Base-by-base conservation (phyloP, 768 basidiomycete species). In the Boletus speciosus region DNA sequence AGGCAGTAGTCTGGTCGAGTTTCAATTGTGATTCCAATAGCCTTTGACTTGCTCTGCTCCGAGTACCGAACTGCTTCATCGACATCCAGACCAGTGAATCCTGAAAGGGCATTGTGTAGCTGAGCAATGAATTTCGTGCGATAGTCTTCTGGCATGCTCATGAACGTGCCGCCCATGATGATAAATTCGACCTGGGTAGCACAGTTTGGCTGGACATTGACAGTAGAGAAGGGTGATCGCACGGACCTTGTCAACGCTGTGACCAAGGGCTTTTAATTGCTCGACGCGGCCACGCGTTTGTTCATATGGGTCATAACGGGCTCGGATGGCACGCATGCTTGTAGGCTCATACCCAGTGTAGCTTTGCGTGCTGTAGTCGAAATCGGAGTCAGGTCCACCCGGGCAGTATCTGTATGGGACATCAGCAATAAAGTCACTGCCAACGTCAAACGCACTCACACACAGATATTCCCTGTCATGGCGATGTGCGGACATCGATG, bases 381-480 rank as follows among this genome's bases (percentile, higher is more conserved):
- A 99, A 72, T 99, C 97, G 1, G 97, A 98, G 71, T 99, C 97
- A 5, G 97, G 97, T 16, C 97, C 97, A 52, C 97, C 97, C 5
- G 97, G 97, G 67, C 97, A 99, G 70, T 98, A 98, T 36, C 93
- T 94, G 58, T 32, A 4, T 12, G 12, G 4, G 27, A 31, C 52
- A 7, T 59, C 43, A 57, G 58, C 54, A 14, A 47, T 37, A 40
- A 45, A 57, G 56, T 35, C 40, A 45, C 5, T 12, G 27, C 1
- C 34, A 14, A 16, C 38, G 39, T 23, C 37, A 1, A 38, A 8
- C 27, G 35, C 25, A 75, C 88, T 59, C 71, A 96, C 87, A 99
- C 97, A 74, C 97, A 99, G 52, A 99, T 98, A 65, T 99, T 99
- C 29, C 97, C 97, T 0, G 97, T 99, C 93, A 99, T 97, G 8